Percentiles rank a stretch among this genome's conserved stretches.
phyloP scores from a whole-genome alignment of 2,329 filamentous ascomycete genomes.

The Knufia fluminis region DNA sequence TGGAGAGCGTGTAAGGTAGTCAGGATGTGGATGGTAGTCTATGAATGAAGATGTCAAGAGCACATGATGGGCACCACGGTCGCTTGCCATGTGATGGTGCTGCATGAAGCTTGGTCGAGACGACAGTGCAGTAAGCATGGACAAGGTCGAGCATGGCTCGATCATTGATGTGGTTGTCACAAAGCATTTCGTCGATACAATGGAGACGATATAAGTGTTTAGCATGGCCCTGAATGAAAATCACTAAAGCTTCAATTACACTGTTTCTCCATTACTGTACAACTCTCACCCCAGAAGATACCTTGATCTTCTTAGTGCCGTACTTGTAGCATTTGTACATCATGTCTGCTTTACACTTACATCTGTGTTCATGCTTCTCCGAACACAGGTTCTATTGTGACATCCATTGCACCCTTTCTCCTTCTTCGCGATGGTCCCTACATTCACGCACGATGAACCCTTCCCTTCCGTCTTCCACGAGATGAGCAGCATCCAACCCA shows the following conservation, averaged over 20 bases:
- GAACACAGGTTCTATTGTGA: no score
- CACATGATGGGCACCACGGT: not conserved
- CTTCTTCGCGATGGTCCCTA: no score
- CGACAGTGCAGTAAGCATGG: not conserved
- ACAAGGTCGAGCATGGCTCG: not conserved
- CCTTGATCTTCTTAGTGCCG: no score
- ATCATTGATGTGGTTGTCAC: not conserved
- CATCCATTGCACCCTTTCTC: no score
- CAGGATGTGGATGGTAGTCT: not conserved
- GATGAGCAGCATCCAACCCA: no score
- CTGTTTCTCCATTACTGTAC: no score
- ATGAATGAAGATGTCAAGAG: not conserved
- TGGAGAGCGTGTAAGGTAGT: conserved; percentile 72
- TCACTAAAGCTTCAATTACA: not conserved
- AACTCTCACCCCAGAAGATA: no score
- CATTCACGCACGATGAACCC: no score
- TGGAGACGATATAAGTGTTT: not conserved
- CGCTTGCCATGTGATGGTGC: conserved; percentile 1
- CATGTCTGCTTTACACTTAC: no score
- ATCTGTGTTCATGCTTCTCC: no score
- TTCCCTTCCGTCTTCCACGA: no score
- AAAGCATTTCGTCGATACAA: not conserved
- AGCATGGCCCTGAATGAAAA: not conserved
- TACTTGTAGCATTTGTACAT: no score
- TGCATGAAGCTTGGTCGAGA: not conserved